phyloP scores from a whole-genome alignment of 2,329 filamentous ascomycete genomes.

The Clonostachys sp. region DNA sequence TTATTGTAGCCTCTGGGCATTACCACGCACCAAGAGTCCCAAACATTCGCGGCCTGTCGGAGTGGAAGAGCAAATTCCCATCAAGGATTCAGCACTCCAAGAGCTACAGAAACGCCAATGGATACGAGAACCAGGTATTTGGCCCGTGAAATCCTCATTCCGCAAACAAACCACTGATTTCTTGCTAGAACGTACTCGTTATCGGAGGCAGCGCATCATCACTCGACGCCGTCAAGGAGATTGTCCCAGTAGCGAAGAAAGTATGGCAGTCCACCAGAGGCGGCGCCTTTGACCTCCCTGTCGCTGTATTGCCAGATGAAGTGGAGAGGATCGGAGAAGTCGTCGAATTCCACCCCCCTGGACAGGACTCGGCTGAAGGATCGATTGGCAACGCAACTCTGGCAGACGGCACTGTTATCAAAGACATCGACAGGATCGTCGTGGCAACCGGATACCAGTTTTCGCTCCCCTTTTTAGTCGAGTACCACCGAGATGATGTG shows the following conservation, averaged over 20 bases:
- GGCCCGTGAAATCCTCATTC: too few species aligned
- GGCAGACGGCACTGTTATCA: conserved; percentile 41
- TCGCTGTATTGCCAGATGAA: conserved; percentile 46
- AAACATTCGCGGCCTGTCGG: conserved; percentile 49
- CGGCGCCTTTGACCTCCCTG: conserved; percentile 55
- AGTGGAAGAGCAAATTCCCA: conserved; percentile 51
- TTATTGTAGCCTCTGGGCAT: conserved; percentile 64
- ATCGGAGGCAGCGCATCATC: conserved; percentile 46
- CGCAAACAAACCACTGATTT: conserved; percentile 13
- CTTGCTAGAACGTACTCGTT: conserved; percentile 44
- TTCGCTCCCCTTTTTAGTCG: conserved; percentile 57
- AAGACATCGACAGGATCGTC: conserved; percentile 55
- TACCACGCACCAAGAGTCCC: conserved; percentile 62
- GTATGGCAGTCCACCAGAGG: conserved; percentile 47
- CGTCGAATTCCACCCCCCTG: conserved; percentile 27
- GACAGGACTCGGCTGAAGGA: neutral
- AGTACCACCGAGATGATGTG: conserved; percentile 33
- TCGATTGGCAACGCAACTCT: neutral
- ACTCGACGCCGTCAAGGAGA: conserved; percentile 34
- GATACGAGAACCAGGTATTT: conserved; percentile 21
- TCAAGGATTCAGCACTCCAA: conserved; percentile 63
- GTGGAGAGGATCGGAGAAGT: conserved; percentile 48
- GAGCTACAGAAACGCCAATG: conserved; percentile 59
- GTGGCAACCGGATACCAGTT: conserved; percentile 67
- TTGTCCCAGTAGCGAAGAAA: conserved; percentile 24